Conservation (phyloP, 2,329 filamentous ascomycete species). For the Talaromyces sp. region DNA sequence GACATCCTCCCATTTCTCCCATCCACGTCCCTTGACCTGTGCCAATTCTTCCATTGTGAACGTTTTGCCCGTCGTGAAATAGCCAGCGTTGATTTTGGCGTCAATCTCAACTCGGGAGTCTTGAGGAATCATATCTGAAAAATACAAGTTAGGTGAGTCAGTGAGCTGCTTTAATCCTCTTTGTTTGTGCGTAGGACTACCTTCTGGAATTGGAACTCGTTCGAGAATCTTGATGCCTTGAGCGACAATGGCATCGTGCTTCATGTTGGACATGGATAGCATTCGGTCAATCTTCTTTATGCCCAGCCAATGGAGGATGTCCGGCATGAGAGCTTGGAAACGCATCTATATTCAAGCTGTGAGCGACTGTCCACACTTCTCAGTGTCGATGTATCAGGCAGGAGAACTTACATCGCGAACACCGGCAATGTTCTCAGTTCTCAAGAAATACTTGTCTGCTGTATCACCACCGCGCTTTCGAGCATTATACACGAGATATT, state of each 20-base stretch:
- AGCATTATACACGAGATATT: slow-evolving; percentile 64
- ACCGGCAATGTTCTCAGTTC: slow-evolving; percentile 96
- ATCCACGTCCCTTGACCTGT: slow-evolving; percentile 81
- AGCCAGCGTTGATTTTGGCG: slow-evolving; percentile 90
- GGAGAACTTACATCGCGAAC: slow-evolving; percentile 60
- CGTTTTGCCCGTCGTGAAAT: slow-evolving; percentile 81
- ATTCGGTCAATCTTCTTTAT: slow-evolving; percentile 98
- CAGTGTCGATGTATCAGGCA: too few relatives aligned
- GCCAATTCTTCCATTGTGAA: slow-evolving; percentile 82
- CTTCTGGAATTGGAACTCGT: slow-evolving; percentile 81
- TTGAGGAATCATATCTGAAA: slow-evolving; percentile 84
- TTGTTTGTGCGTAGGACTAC: background rate
- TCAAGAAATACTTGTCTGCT: slow-evolving; percentile 68
- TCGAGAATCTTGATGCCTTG: slow-evolving; percentile 69
- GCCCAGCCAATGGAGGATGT: slow-evolving; percentile 95
- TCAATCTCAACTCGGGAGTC: slow-evolving; percentile 98
- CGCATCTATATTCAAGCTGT: slow-evolving; percentile 60
- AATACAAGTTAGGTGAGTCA: background rate
- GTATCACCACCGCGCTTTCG: slow-evolving; percentile 40
- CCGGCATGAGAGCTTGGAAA: slow-evolving; percentile 96
- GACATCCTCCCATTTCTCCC: slow-evolving; percentile 64
- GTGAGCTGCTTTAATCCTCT: background rate
- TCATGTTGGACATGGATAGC: slow-evolving; percentile 91
- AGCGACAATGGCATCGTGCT: slow-evolving; percentile 49
- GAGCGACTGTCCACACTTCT: background rate